These are phyloP conservation scores for Colletotrichum chrysophilum DNA, from an alignment of 2,329 filamentous ascomycete genomes.

Conservation along the genomic window DNA sequence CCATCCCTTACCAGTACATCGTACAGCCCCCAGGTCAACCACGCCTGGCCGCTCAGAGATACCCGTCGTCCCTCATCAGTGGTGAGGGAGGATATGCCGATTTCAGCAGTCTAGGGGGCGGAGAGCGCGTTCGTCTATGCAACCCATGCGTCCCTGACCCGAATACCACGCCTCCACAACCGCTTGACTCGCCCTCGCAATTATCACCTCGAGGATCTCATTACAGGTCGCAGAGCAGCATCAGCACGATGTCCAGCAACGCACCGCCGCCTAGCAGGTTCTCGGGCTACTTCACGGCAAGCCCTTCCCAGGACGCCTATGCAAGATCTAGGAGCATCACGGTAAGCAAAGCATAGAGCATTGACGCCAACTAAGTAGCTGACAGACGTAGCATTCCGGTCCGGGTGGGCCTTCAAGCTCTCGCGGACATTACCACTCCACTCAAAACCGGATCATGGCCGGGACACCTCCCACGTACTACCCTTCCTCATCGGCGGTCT, in stretches of 20 bases:
- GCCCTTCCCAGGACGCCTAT: slow-evolving; percentile 38
- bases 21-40: slow-evolving; percentile 71
- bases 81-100: slow-evolving; percentile 46
- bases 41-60: slow-evolving; percentile 37
- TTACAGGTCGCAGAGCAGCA: slow-evolving; percentile 51
- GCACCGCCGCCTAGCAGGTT: slow-evolving; percentile 35
- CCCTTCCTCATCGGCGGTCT: slow-evolving; percentile 27
- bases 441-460: slow-evolving; percentile 45
- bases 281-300: slow-evolving; percentile 40
- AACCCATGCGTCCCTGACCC: slow-evolving; percentile 69
- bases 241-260: slow-evolving; percentile 35
- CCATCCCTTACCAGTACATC: slow-evolving; percentile 91
- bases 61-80: slow-evolving; percentile 42
- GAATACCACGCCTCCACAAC: slow-evolving; percentile 60
- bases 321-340: slow-evolving; percentile 21
- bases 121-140: slow-evolving; percentile 64
- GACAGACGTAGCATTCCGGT: slow-evolving; percentile 27
- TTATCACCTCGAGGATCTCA: slow-evolving; percentile 42
- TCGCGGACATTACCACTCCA: slow-evolving; percentile 36
- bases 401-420: slow-evolving; percentile 26
- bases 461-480: slow-evolving; percentile 42
- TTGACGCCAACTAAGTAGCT: slow-evolving; percentile 2
- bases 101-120: slow-evolving; percentile 53
- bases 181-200: slow-evolving; percentile 34
- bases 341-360: neutral